A percentile compares a stretch with the other conserved stretches of the same genome.
Evolutionary conservation across 352 stramenopile species (phyloP).

Genomic region (Pythium oligandrum): DNA sequence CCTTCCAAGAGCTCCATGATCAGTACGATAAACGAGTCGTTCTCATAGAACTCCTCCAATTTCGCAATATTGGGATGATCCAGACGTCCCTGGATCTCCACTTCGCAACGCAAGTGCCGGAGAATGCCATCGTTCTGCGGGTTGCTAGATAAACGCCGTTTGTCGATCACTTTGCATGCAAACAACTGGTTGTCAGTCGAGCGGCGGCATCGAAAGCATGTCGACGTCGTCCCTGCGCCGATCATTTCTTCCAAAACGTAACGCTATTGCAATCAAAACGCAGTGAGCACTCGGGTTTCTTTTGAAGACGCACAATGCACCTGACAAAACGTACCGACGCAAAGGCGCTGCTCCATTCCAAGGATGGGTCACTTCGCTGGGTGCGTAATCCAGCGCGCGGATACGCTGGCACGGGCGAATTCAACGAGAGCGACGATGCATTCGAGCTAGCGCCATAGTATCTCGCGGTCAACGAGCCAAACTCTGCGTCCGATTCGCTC

Average conservation of each 20-base stretch:
- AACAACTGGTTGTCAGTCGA: conserved; percentile 39
- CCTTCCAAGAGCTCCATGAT: conserved; percentile 77
- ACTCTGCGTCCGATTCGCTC: conserved; percentile 16
- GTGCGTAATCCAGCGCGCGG: too few relatives aligned
- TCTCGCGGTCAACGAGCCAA: too few relatives aligned
- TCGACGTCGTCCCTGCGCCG: conserved; percentile 65
- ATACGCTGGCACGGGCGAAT: too few relatives aligned
- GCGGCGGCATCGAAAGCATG: conserved; percentile 57
- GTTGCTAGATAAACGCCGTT: conserved; percentile 45
- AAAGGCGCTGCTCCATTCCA: too few relatives aligned
- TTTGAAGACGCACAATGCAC: too few relatives aligned
- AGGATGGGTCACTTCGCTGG: too few relatives aligned
- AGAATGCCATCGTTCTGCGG: conserved; percentile 45
- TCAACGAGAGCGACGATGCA: too few relatives aligned
- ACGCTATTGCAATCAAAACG: conserved; percentile 4
- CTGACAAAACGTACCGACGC: too few relatives aligned
- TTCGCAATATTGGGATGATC: conserved; percentile 30
- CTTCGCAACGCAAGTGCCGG: conserved; percentile 53
- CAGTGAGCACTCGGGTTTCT: not conserved
- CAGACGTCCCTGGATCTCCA: conserved; percentile 56
- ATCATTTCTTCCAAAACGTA: conserved; percentile 62
- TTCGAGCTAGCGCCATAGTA: too few relatives aligned
- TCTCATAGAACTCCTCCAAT: not conserved
- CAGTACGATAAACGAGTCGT: not conserved
- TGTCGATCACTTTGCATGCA: conserved; percentile 81